These are phyloP conservation scores for Luvunga scandens DNA, from an alignment of 345 rosid species.

Conservation along the genomic window DNA sequence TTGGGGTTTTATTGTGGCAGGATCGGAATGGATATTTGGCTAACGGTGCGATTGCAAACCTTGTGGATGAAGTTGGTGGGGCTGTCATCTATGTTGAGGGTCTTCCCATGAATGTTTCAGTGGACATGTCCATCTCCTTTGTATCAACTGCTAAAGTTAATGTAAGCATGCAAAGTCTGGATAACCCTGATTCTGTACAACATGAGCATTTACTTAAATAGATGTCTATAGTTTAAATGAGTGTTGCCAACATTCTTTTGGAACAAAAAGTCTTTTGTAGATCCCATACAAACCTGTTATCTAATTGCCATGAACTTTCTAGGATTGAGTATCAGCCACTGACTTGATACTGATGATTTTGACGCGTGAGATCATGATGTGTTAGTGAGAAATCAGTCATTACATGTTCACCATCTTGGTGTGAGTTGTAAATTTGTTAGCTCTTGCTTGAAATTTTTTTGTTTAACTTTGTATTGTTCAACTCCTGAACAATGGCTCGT, in stretches of 20 bases:
- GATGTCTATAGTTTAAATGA: background rate
- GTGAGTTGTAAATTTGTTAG: too few species aligned
- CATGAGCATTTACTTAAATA: background rate
- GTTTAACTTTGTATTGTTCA: background rate
- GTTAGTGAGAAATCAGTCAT: background rate
- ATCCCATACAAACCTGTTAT: background rate
- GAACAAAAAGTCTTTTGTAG: background rate
- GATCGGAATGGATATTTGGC: conserved; percentile 73
- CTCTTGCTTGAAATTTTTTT: background rate
- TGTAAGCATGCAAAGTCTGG: conserved; percentile 29
- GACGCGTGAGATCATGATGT: background rate
- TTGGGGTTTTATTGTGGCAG: conserved; percentile 37
- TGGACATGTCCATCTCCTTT: conserved; percentile 82
- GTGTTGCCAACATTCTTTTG: background rate
- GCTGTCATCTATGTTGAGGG: conserved; percentile 59
- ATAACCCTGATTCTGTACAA: background rate
- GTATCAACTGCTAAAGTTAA: conserved; percentile 60
- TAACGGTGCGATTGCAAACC: conserved; percentile 72
- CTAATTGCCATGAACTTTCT: background rate
- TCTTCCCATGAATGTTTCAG: conserved; percentile 70
- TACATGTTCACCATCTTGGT: background rate
- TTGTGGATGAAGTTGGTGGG: conserved; percentile 89
- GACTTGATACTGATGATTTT: background rate
- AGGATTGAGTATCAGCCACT: background rate
- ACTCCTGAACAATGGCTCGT: background rate